These are phyloP conservation scores for Apiotrichum porosum DNA, from an alignment of 1,284 basidiomycete species.

Conservation along the genomic window DNA sequence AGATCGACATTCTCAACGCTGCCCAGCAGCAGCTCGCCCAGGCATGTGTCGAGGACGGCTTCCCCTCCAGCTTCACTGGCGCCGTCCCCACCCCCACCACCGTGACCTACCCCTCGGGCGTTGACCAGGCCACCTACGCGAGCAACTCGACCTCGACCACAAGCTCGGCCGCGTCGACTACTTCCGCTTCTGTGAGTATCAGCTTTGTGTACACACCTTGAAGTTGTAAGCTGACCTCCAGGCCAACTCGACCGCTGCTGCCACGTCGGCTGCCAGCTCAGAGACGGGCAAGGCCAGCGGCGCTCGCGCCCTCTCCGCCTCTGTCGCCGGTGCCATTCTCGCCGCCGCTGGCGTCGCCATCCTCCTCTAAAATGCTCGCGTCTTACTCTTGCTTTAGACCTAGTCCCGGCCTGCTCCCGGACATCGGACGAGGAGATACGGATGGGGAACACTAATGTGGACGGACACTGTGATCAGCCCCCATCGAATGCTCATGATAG, in stretches of 20 bases:
- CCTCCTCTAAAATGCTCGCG: conserved; percentile 3
- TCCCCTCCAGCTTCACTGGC: conserved; percentile 5
- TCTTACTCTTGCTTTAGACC: no score
- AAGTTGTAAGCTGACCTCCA: neutral
- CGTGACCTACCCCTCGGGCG: conserved; percentile 5
- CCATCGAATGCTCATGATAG: no score
- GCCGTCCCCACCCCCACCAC: conserved; percentile 3
- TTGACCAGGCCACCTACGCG: conserved; percentile 4
- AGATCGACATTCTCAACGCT: conserved; percentile 13
- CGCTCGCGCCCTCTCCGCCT: neutral
- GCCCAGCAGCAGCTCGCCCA: conserved; percentile 14
- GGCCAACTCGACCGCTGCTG: neutral
- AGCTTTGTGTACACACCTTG: no score
- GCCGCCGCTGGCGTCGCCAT: neutral
- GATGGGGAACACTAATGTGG: no score
- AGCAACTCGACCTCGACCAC: neutral
- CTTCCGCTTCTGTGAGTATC: neutral
- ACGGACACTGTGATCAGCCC: no score
- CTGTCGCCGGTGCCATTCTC: neutral
- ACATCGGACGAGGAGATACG: no score
- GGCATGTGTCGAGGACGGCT: conserved; percentile 4
- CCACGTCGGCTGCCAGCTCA: neutral
- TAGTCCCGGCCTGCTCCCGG: no score
- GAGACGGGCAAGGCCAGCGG: neutral
- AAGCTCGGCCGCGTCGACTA: neutral